Percentiles rank a stretch among this genome's conserved stretches.
These are phyloP conservation scores for Giardia muris DNA, from an alignment of 208 protist species.

Conservation along the genomic window DNA sequence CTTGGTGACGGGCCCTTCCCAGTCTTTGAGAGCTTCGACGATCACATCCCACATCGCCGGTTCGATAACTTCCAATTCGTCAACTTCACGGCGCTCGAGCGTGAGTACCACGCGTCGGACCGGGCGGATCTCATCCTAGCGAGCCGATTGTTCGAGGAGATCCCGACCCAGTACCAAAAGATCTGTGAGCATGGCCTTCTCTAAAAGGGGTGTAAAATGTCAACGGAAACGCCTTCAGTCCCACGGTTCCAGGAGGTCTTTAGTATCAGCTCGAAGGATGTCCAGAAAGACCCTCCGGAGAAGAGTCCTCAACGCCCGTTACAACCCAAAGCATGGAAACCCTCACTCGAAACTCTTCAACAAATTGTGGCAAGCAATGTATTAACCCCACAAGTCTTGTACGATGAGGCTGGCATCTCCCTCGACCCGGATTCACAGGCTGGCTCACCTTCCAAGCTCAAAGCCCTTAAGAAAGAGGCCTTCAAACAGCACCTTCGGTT, in stretches of 20 bases:
- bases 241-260: too few relatives aligned
- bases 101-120: not conserved
- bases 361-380: not conserved
- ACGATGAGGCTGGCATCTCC: not conserved
- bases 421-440: not conserved
- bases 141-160: not conserved
- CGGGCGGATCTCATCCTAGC: not conserved
- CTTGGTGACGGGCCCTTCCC: slow-evolving; percentile 20
- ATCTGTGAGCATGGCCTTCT: not conserved
- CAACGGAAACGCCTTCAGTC: too few relatives aligned
- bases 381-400: not conserved
- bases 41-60: not conserved
- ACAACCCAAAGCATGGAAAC: too few relatives aligned
- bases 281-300: too few relatives aligned
- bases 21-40: not conserved
- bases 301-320: too few relatives aligned
- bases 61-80: slow-evolving; percentile 30
- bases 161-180: not conserved
- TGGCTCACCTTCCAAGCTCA: not conserved
- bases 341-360: not conserved
- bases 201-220: too few relatives aligned
- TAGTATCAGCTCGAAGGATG: too few relatives aligned
- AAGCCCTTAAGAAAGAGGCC: not conserved
- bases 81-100: not conserved
- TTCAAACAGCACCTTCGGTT: not conserved